These are phyloP conservation scores for Lactarius hatsudake DNA, from an alignment of 768 basidiomycete species.

Conservation along the genomic window DNA sequence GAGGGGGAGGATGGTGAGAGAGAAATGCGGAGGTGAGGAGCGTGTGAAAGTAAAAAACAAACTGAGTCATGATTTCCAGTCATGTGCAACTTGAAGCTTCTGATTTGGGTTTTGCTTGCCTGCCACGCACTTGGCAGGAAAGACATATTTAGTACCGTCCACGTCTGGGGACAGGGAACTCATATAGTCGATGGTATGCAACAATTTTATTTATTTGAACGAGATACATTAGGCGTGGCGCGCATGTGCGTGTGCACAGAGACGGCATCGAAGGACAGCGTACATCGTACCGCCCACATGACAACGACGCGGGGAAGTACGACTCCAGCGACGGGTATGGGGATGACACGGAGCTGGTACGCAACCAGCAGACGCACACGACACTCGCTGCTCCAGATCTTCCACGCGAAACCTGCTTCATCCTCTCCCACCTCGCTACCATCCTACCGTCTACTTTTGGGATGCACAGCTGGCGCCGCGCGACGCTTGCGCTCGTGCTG, in stretches of 20 bases:
- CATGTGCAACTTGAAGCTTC: too few relatives aligned
- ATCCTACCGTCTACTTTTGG: not conserved
- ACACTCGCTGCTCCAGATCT: conserved; percentile 54
- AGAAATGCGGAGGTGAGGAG: too few relatives aligned
- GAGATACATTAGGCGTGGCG: not conserved
- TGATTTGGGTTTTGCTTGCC: too few relatives aligned
- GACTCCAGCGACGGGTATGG: conserved; percentile 29
- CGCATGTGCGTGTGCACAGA: conserved; percentile 56
- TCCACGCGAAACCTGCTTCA: conserved; percentile 61
- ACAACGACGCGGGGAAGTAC: not conserved
- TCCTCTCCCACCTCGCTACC: conserved; percentile 43
- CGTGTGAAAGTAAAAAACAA: too few relatives aligned
- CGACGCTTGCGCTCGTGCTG: conserved; percentile 58
- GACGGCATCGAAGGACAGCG: conserved; percentile 68
- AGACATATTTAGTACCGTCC: too few relatives aligned
- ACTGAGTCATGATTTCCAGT: too few relatives aligned
- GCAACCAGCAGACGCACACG: conserved; percentile 42
- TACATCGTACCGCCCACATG: conserved; percentile 21
- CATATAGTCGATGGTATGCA: too few relatives aligned
- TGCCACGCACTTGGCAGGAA: too few relatives aligned
- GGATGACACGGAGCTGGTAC: conserved; percentile 45
- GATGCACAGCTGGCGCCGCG: conserved; percentile 16
- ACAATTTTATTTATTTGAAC: too few relatives aligned
- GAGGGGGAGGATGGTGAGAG: too few relatives aligned
- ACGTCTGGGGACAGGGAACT: too few relatives aligned